phyloP scores from a whole-genome alignment of 176 grass and related monocot genomes.

The Carex myosuroides region DNA sequence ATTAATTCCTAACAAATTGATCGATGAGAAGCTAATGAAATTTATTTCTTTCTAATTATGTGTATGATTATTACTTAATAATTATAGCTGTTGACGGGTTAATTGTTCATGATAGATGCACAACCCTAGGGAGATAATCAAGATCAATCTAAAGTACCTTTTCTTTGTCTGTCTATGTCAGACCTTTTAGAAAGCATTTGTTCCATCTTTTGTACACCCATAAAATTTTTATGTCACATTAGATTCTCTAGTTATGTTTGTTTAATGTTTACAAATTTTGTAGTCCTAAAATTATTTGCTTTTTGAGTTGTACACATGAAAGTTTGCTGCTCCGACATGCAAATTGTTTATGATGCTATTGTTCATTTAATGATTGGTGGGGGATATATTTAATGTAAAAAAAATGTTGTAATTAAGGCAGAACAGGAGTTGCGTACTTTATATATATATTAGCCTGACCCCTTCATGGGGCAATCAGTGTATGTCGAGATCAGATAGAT shows the following conservation, averaged over 20 bases:
- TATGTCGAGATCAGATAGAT: background rate
- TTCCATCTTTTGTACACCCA: slow-evolving; percentile 7
- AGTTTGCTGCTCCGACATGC: background rate
- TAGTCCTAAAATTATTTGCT: background rate
- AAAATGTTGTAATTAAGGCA: background rate
- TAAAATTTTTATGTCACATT: background rate
- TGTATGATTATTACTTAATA: background rate
- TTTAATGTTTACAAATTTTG: background rate
- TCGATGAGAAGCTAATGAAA: background rate
- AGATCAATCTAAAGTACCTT: background rate
- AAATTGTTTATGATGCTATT: background rate
- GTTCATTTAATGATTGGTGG: slow-evolving; percentile 8
- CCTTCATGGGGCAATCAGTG: background rate
- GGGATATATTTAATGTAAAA: background rate
- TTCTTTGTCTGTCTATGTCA: background rate
- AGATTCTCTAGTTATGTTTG: background rate
- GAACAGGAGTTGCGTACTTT: background rate
- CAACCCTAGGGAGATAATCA: background rate
- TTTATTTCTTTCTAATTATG: background rate
- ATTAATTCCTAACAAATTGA: background rate
- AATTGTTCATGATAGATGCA: background rate
- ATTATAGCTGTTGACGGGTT: background rate
- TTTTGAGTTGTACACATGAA: background rate
- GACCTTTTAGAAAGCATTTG: slow-evolving; percentile 12
- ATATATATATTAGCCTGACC: background rate